Conservation (phyloP, 495 filamentous ascomycete species). For the Paragyromitra xinjiangensis region DNA sequence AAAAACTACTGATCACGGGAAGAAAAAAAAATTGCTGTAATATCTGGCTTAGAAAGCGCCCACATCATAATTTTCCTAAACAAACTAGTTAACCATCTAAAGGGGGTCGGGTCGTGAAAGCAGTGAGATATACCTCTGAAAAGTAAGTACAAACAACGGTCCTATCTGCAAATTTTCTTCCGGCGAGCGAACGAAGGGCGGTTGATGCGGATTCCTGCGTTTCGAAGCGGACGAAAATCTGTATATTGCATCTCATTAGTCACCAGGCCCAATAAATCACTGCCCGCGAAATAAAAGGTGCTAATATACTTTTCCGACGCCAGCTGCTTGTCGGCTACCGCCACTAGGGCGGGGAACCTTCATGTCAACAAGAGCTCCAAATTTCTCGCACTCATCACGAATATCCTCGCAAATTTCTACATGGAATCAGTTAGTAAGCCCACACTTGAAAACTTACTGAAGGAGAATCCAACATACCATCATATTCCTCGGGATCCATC, state of each 20-base stretch:
- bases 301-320: slow-evolving; percentile 76
- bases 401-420: slow-evolving; percentile 95
- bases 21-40: background rate
- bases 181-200: slow-evolving; percentile 85
- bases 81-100: background rate
- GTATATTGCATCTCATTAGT: background rate
- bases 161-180: slow-evolving; percentile 91
- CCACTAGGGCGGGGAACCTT: slow-evolving; percentile 90
- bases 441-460: background rate
- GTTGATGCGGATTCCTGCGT: slow-evolving; percentile 78
- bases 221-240: slow-evolving; percentile 93
- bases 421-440: slow-evolving; percentile 49
- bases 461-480: slow-evolving; percentile 68
- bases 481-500: slow-evolving; percentile 91
- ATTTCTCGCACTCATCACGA: slow-evolving; percentile 89
- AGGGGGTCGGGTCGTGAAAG: background rate
- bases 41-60: slow-evolving; percentile 54
- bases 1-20: background rate
- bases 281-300: background rate
- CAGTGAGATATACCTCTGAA: slow-evolving; percentile 70
- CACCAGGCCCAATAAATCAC: background rate
- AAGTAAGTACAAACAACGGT: slow-evolving; percentile 98
- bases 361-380: slow-evolving; percentile 80
- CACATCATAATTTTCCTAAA: slow-evolving; percentile 57
- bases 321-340: slow-evolving; percentile 79